Evolutionary conservation across 2,329 filamentous ascomycete genomes (phyloP), one percentile per base, ranked within the genome.

Genomic region (Capronia epimyces): DNA sequence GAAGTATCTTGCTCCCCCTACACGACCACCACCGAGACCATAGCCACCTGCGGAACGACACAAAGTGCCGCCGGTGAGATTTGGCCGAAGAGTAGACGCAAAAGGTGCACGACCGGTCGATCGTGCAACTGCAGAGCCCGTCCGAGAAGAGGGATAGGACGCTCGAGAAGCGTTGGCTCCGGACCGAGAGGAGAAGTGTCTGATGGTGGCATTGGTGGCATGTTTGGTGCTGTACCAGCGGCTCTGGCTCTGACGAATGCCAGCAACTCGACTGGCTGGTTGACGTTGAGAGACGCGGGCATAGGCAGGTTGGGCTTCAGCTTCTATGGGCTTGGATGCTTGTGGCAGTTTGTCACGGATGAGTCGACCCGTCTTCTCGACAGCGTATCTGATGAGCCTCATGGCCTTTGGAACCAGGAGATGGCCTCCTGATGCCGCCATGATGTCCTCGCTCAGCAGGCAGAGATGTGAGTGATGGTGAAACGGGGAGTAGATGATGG

Each of bases 11-110:
- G 83, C 82, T 39, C 85, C 87, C 59, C 86, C 82, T 52, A 81
- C 67, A 41, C 83, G 77, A 25, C 84, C 84, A 43, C 82, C 80
- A 24, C 87, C 87, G 49, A 78, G 71, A 32, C 87, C 72, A 57
- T 98, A 98, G n/a, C 93, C 93, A 59, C 91, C 89, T 6, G 90
- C 87, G 32, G 87, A 88, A 50, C 91, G 82, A 27, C 87, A 84
- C 39, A 96, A 73, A 20, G 88, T 83, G 36, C 91, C 90, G 42
- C 89, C 91, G 0, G 90, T 96, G 58, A 97, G 73, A 65, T 95
- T 97, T 1, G 93, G 93, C 29, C 93, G 86, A 29, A 98, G 80
- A 1, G 90, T 85, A 44, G 83, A 89, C 3, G 89, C 86, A 67
- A 97, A 97, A 0, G 91, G 91, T 24, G 89, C 83, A 44, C 87